These are phyloP conservation scores for Leishmania braziliensis DNA, from an alignment of 208 protist genomes.

Conservation along the genomic window DNA sequence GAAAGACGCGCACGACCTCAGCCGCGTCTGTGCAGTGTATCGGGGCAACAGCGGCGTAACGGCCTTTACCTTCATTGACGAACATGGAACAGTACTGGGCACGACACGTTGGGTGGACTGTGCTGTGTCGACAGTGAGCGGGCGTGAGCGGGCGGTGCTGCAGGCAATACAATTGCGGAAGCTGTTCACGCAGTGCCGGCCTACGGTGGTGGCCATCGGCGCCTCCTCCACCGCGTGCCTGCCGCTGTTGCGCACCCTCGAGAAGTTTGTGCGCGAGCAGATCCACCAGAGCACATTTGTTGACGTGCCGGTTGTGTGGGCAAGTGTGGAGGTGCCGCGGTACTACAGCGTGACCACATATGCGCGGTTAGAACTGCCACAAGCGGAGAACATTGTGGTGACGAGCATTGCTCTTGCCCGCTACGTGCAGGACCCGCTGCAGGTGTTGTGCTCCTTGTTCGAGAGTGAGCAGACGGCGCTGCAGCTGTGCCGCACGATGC, in stretches of 20 bases:
- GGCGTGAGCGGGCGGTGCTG: constrained; percentile 45
- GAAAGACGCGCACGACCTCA: constrained; percentile 15
- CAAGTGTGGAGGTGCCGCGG: constrained; percentile 66
- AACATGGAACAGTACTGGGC: constrained; percentile 67
- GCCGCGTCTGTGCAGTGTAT: constrained; percentile 80
- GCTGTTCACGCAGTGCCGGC: constrained; percentile 60
- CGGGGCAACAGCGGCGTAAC: constrained; percentile 71
- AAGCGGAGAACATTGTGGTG: constrained; percentile 45
- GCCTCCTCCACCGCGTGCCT: constrained; percentile 52
- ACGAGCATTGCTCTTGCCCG: constrained; percentile 61
- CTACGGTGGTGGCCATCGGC: constrained; percentile 73
- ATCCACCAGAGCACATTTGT: constrained; percentile 41
- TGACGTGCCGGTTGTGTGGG: constrained; percentile 74
- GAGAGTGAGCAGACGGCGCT: constrained; percentile 66
- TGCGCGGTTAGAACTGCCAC: constrained; percentile 49
- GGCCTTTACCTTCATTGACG: constrained; percentile 77
- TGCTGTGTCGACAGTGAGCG: constrained; percentile 54
- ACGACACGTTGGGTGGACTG: constrained; percentile 74
- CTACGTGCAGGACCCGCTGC: constrained; percentile 79
- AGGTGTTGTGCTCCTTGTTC: constrained; percentile 66
- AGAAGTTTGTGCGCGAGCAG: constrained; percentile 67
- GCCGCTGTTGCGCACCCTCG: constrained; percentile 57
- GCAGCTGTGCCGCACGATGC: constrained; percentile 52
- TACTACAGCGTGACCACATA: constrained; percentile 60
- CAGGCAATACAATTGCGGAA: constrained; percentile 68